Evolutionary conservation across 768 basidiomycete species (phyloP).

Genomic region (Pleurotus djamor): DNA sequence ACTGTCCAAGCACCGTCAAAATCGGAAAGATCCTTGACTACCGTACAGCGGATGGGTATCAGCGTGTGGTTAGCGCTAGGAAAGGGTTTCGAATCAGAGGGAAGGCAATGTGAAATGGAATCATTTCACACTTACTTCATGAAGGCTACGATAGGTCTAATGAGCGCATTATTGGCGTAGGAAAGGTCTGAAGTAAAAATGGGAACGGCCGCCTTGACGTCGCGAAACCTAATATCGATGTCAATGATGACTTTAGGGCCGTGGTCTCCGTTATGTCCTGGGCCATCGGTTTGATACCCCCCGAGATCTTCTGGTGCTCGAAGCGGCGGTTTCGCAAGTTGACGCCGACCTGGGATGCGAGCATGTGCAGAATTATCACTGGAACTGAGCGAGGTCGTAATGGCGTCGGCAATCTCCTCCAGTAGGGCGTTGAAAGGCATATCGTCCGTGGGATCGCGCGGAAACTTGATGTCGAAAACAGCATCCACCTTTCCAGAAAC

Average conservation of each 20-base stretch:
- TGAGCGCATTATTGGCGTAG: conserved; percentile 89
- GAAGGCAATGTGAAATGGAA: background rate
- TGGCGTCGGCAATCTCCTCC: conserved; percentile 88
- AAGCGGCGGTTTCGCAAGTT: conserved; percentile 84
- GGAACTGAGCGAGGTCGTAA: conserved; percentile 57
- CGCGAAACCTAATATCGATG: conserved; percentile 92
- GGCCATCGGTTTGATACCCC: conserved; percentile 14
- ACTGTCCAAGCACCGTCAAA: conserved; percentile 98
- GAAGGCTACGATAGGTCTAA: conserved; percentile 96
- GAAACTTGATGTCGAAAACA: conserved; percentile 97
- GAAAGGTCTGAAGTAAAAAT: conserved; percentile 87
- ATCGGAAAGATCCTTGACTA: conserved; percentile 78
- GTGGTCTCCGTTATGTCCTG: conserved; percentile 18
- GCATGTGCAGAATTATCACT: conserved; percentile 36
- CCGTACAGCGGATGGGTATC: conserved; percentile 89
- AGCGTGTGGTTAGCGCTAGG: conserved; percentile 87
- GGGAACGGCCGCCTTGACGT: conserved; percentile 93
- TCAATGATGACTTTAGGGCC: conserved; percentile 71
- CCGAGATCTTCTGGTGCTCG: conserved; percentile 58
- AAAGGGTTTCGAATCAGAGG: conserved; percentile 8
- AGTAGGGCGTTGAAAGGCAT: conserved; percentile 77
- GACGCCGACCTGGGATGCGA: conserved; percentile 82
- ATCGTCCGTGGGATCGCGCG: conserved; percentile 70
- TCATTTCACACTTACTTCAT: conserved; percentile 72
- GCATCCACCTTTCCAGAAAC: conserved; percentile 96